Evolutionary conservation across 1,284 basidiomycete genomes (phyloP), one percentile per base, ranked within the genome.

Genomic region (Fomitopsis schrenkii): DNA sequence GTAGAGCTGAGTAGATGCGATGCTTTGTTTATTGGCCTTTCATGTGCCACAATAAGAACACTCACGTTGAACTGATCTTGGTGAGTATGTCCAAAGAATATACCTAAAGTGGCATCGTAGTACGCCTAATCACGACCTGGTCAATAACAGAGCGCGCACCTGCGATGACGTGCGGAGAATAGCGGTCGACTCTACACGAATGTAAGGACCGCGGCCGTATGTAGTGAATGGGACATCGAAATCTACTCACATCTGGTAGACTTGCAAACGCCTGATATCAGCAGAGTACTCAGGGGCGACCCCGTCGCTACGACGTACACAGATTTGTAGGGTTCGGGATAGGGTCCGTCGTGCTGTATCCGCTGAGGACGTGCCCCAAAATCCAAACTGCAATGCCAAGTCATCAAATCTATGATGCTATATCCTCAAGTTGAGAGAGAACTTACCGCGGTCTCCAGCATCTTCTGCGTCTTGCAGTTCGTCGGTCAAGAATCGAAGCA

Each of bases 381-480:
- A 94, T 90, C 88, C 90, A 94, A 0, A 85, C 92, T 90, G 10
- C 22, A 8, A 46, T 35, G 1, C 22, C n/a, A 33, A 1, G 17
- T 26, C 19, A 57, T 35, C 19, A 57, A 19, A 41, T 17, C n/a
- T 15, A n/a, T 22, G 22, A 2, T 10, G 33, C 10, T 5, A 22
- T 12, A 5, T 14, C 10, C 35, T 10, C n/a, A 57, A 22, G 22
- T 22, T 22, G 22, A 8, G 6, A 26, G n/a, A 35, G 9, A 7
- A 41, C 64, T 42, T 14, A 85, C 87, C 88, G 68, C 86, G 76
- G 58, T 90, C 87, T 4, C 86, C 84, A 36, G 79, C 78, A 68
- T 91, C 88, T 70, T 91, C 90, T 14, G 88, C 87, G 59, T 79
- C 85, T 71, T 93, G 88, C n/a, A 94, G 76, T 73, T 94, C 90